Conservation (phyloP, 1,139 yeast genomes). For the Geotrichum bryndzae region DNA sequence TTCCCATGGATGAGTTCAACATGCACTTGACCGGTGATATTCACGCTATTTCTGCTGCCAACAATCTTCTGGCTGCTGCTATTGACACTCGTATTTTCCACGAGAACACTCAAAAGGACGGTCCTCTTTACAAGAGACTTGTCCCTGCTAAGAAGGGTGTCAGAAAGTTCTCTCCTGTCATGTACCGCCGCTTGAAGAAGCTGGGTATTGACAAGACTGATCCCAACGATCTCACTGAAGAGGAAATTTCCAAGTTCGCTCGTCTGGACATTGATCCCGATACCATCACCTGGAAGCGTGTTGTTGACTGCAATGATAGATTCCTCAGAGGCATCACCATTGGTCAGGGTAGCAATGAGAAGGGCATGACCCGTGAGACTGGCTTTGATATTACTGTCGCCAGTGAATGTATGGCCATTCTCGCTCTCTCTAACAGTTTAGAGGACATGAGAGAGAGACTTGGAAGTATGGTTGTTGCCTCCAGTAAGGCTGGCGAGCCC, state of each 20-base stretch:
- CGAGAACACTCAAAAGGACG: constrained; percentile 88
- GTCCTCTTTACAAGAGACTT: constrained; percentile 75
- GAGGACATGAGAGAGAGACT: constrained; percentile 85
- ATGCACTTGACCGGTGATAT: constrained; percentile 98
- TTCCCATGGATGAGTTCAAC: constrained; percentile 99
- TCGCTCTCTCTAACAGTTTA: constrained; percentile 80
- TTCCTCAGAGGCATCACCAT: constrained; percentile 85
- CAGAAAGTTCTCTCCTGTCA: constrained; percentile 69
- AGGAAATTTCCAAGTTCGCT: constrained; percentile 69
- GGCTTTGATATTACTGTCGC: constrained; percentile 98
- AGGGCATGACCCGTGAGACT: constrained; percentile 80
- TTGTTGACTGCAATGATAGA: constrained; percentile 93
- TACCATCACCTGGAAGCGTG: constrained; percentile 93
- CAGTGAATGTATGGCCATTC: constrained; percentile 94
- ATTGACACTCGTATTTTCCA: constrained; percentile 97
- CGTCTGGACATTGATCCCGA: constrained; percentile 91
- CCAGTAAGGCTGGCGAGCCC: constrained; percentile 77
- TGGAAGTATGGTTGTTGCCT: constrained; percentile 86
- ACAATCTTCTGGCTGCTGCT: constrained; percentile 93
- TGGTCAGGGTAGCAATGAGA: constrained; percentile 92
- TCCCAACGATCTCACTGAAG: constrained; percentile 75
- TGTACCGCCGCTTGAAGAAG: constrained; percentile 72
- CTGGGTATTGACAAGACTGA: constrained; percentile 75
- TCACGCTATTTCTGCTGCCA: constrained; percentile 95
- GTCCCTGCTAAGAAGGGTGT: constrained; percentile 83